Base-by-base conservation (phyloP, 768 basidiomycete genomes). In the Ramaria rubella region DNA sequence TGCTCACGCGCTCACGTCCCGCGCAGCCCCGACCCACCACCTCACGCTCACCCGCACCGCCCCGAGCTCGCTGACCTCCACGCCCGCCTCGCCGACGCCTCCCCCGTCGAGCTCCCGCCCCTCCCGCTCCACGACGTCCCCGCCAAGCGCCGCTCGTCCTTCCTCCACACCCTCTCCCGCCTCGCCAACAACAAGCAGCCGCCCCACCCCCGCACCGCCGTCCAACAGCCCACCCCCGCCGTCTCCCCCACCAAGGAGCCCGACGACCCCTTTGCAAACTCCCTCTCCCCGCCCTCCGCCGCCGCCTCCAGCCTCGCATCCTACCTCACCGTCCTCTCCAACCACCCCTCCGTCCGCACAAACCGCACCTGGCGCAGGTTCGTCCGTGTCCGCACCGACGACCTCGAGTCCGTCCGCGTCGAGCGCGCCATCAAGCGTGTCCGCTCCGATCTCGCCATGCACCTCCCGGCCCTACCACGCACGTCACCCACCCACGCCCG, bases 11-110 rank as follows among this genome's bases (percentile, higher is more conserved):
- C n/a, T n/a, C n/a, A n/a, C n/a, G n/a, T n/a, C n/a, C n/a, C n/a
- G n/a, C n/a, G n/a, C 73, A 90, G 92, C 92, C 21, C 86, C 91
- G 27, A 94, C 88, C 23, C 89, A 93, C 72, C 90, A 91, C 74
- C 77, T 93, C 49, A 94, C 92, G 38, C 82, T 94, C 45, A 87
- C 85, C 7, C 83, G 92, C 58, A 83, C 84, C 56, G 80, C 81
- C 46, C 77, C 61, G 91, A 94, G 69, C 75, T 94, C 43, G 74
- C 86, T 38, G 89, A 94, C 61, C 78, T 93, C n/a, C 83, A 93
- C 68, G 76, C 77, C 50, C 91, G 90, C 73, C 81, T 94, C 56
- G 21, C 45, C 29, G 86, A 87, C 55, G 68, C 79, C 19, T 72
- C 83, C 65, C 80, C 84, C 26, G 70, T 76, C 62, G 79, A 75